Percentiles rank a stretch among this genome's conserved stretches.
phyloP scores from a whole-genome alignment of 2,329 filamentous ascomycete species.

The Nakataea oryzae region DNA sequence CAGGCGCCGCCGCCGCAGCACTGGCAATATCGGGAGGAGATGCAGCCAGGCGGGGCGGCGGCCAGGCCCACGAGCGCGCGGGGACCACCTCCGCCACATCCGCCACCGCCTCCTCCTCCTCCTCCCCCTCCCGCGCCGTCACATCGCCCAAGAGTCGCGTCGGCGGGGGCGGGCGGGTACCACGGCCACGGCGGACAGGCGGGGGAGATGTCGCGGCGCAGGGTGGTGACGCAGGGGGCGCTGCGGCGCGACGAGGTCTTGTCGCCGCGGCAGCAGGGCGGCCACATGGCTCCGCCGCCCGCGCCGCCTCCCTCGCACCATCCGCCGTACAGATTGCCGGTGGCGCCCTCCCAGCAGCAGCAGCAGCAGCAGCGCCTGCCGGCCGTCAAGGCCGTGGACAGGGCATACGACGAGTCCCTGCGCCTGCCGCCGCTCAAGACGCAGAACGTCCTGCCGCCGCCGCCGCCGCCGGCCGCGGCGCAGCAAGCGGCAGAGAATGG shows the following conservation, averaged over 20 bases:
- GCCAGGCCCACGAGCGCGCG: not conserved
- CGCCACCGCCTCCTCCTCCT: no score
- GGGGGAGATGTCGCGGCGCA: not conserved
- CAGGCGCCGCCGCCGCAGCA: not conserved
- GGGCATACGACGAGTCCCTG: slow-evolving; percentile 41
- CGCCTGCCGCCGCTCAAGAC: slow-evolving; percentile 44
- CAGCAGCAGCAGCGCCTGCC: slow-evolving; percentile 1
- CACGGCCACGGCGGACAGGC: no score
- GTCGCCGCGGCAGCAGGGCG: not conserved
- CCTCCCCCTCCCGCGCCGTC: no score
- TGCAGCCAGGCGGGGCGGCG: not conserved
- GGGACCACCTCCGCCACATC: no score
- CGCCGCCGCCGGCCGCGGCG: slow-evolving; percentile 10
- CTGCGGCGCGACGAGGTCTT: not conserved
- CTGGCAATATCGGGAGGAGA: not conserved
- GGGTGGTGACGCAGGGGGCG: not conserved
- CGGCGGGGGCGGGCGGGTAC: not conserved
- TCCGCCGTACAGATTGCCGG: not conserved
- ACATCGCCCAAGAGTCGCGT: not conserved
- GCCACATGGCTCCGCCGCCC: slow-evolving; percentile 1
- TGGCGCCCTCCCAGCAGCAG: not conserved
- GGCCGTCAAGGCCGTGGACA: slow-evolving; percentile 11
- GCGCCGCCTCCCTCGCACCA: not conserved
- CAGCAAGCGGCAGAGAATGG: slow-evolving; percentile 4
- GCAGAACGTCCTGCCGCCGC: slow-evolving; percentile 16